Evolutionary conservation across 2,329 filamentous ascomycete genomes (phyloP).

Genomic region (Sodiomyces alkalinus): DNA sequence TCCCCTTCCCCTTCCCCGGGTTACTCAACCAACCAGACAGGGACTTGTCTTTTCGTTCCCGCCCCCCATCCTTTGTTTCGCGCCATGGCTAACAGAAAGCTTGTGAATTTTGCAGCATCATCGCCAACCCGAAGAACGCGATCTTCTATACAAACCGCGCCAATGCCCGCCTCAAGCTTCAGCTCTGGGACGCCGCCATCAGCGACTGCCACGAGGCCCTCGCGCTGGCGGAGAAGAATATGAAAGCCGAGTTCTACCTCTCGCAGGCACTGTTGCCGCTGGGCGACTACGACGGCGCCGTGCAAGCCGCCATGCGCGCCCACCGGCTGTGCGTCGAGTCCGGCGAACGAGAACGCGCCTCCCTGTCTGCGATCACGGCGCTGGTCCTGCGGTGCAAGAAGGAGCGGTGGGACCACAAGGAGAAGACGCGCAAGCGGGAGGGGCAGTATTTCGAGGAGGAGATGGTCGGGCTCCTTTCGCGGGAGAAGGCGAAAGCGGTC

Average conservation of each 20-base stretch:
- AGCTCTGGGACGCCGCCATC: conserved; percentile 58
- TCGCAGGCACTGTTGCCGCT: conserved; percentile 71
- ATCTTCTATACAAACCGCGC: conserved; percentile 82
- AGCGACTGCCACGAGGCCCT: conserved; percentile 66
- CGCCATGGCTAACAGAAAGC: too few species aligned
- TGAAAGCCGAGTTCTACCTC: conserved; percentile 77
- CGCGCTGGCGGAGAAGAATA: conserved; percentile 44
- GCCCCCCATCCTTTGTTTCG: not conserved
- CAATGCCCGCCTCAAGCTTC: conserved; percentile 62
- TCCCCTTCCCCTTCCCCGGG: not conserved
- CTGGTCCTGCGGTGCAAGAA: conserved; percentile 73
- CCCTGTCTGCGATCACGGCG: conserved; percentile 54
- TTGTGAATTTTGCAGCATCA: conserved; percentile 51
- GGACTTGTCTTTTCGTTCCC: not conserved
- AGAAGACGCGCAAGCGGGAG: conserved; percentile 43
- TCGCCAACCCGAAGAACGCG: conserved; percentile 61
- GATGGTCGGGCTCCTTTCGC: conserved; percentile 34
- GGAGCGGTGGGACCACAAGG: conserved; percentile 65
- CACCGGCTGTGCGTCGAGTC: conserved; percentile 52
- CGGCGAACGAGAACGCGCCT: conserved; percentile 51
- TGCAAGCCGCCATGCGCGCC: conserved; percentile 53
- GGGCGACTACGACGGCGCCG: conserved; percentile 55
- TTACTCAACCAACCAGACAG: too few species aligned
- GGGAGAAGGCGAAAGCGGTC: conserved; percentile 27
- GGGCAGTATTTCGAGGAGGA: conserved; percentile 44